Percentiles rank a stretch among this genome's conserved stretches.
These are phyloP conservation scores for Hyaloscypha variabilis DNA, from an alignment of 495 filamentous ascomycete species.

Conservation along the genomic window DNA sequence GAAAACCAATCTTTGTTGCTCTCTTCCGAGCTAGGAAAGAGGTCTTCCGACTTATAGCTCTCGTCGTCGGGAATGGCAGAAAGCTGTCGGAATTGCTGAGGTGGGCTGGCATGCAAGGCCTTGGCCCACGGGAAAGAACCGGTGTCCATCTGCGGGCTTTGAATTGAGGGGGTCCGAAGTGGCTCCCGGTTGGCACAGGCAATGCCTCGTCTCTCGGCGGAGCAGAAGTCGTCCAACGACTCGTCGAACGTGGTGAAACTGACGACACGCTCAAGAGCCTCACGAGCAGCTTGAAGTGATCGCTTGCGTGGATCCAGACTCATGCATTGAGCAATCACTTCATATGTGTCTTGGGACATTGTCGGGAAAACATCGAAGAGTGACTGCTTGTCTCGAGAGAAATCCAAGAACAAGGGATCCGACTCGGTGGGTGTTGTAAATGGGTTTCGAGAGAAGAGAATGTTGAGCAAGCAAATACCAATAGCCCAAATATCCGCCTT, in stretches of 20 bases:
- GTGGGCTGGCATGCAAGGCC: conserved; percentile 77
- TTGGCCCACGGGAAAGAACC: conserved; percentile 95
- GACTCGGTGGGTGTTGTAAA: conserved; percentile 85
- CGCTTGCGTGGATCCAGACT: conserved; percentile 89
- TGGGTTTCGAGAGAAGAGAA: conserved; percentile 93
- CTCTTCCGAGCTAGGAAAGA: conserved; percentile 81
- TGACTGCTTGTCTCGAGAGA: conserved; percentile 86
- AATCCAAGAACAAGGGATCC: conserved; percentile 90
- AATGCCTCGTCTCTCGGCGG: conserved; percentile 68
- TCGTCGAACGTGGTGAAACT: conserved; percentile 96
- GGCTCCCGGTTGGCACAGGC: conserved; percentile 92
- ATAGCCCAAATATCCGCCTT: conserved; percentile 97
- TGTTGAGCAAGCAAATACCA: conserved; percentile 93
- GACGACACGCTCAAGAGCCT: conserved; percentile 74
- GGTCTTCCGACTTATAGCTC: conserved; percentile 79
- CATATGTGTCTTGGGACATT: conserved; percentile 96
- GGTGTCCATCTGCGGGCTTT: conserved; percentile 79
- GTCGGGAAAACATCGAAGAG: conserved; percentile 98
- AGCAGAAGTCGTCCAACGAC: conserved; percentile 90
- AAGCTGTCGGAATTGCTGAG: conserved; percentile 77
- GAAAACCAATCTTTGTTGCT: conserved; percentile 74
- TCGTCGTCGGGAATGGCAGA: conserved; percentile 67
- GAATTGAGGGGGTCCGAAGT: conserved; percentile 91
- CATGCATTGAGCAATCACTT: conserved; percentile 86
- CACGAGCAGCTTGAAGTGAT: conserved; percentile 74